Percentiles rank a stretch among this genome's conserved stretches.
Conservation (phyloP, 2,329 filamentous ascomycete genomes). For the Alternaria arborescens region DNA sequence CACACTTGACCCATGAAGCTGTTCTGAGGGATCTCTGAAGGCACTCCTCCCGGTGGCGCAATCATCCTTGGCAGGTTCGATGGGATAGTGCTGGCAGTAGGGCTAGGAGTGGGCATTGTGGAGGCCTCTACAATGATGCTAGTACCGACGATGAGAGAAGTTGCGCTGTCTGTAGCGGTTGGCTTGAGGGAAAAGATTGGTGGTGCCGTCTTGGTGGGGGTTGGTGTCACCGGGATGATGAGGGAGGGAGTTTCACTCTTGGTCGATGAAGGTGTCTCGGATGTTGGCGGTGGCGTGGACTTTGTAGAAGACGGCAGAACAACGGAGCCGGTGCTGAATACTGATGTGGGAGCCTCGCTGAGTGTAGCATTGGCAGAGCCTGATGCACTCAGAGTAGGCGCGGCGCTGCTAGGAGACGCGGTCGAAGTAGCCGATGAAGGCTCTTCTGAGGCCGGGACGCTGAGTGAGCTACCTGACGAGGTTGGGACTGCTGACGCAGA, state of each 20-base stretch:
- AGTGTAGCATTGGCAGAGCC: slow-evolving; percentile 22
- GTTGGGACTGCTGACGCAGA: slow-evolving; percentile 15
- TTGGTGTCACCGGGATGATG: slow-evolving; percentile 26
- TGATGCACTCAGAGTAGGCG: slow-evolving; percentile 9
- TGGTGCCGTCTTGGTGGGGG: slow-evolving; percentile 31
- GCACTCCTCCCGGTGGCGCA: slow-evolving; percentile 69
- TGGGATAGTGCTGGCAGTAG: slow-evolving; percentile 64
- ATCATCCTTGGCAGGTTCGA: slow-evolving; percentile 77
- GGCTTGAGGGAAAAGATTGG: slow-evolving; percentile 54
- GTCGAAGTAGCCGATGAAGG: slow-evolving; percentile 16
- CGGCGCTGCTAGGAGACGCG: slow-evolving; percentile 18
- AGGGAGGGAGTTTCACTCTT: slow-evolving; percentile 24
- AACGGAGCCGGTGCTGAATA: background rate
- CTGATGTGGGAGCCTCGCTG: slow-evolving; percentile 17
- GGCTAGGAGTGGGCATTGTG: slow-evolving; percentile 54
- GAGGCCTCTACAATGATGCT: slow-evolving; percentile 68
- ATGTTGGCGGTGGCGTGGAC: slow-evolving; percentile 5
- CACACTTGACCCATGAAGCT: slow-evolving; percentile 82
- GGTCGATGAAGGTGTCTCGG: slow-evolving; percentile 8
- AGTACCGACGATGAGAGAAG: slow-evolving; percentile 63
- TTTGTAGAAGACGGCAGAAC: background rate
- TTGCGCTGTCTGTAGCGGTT: slow-evolving; percentile 58
- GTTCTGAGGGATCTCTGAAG: slow-evolving; percentile 65
- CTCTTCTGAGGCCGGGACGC: slow-evolving; percentile 30
- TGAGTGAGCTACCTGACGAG: slow-evolving; percentile 17